Conservation (phyloP, 805 yeast genomes). For the Saturnispora besseyi region DNA sequence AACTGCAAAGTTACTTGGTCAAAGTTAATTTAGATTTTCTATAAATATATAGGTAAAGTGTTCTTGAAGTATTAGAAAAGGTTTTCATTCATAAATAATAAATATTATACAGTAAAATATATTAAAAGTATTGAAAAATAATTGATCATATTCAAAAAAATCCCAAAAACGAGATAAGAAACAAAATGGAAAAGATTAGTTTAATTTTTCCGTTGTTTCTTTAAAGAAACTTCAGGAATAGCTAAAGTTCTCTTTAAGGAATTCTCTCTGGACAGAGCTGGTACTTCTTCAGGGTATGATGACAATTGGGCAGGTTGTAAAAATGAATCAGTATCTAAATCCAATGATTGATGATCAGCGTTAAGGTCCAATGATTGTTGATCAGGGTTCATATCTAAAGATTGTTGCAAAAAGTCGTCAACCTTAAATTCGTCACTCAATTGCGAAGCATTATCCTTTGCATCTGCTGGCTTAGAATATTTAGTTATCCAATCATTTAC, state of each 20-base stretch:
- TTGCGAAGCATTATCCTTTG: slow-evolving; percentile 11
- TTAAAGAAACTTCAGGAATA: background rate
- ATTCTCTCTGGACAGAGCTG: background rate
- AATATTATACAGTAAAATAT: background rate
- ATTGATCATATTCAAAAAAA: background rate
- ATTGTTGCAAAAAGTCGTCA: slow-evolving; percentile 25
- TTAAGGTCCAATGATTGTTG: slow-evolving; percentile 10
- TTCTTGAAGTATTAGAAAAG: background rate
- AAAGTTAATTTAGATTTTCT: background rate
- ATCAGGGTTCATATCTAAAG: slow-evolving; percentile 12
- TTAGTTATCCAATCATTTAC: slow-evolving; percentile 46
- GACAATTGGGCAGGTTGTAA: background rate
- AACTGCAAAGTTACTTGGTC: slow-evolving; percentile 11
- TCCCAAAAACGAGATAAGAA: background rate
- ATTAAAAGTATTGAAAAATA: background rate
- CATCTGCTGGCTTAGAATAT: slow-evolving; percentile 6
- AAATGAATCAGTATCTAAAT: slow-evolving; percentile 6
- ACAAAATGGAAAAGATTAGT: background rate
- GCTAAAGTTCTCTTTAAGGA: background rate
- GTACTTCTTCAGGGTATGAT: background rate
- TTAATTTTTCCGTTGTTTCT: background rate
- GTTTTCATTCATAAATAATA: background rate
- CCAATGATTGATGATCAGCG: slow-evolving; percentile 10
- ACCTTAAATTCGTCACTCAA: slow-evolving; percentile 7
- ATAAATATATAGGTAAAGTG: background rate